Base-by-base conservation (phyloP, 176 grass and related monocot species). In the Secale cereale region DNA sequence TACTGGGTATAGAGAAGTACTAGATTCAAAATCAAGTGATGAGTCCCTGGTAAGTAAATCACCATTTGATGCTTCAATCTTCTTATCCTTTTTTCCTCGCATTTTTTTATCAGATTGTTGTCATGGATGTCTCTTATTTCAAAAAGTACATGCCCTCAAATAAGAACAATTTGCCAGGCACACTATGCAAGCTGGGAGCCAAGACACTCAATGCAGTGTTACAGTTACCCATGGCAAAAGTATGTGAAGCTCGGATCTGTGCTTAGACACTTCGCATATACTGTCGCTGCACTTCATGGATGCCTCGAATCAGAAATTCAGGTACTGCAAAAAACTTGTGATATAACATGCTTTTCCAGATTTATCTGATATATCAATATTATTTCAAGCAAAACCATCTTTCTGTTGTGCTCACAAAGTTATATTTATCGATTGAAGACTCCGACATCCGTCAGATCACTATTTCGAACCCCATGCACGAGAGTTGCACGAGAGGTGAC, bases 121-220 rank as follows among this genome's bases (percentile, higher is more conserved):
- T 27, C 39, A 61, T 35, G 3, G 8, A 63, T 41, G 60, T 62
- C 10, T 81, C 9, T 41, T 30, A 70, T 78, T 81, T 20, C 17
- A 15, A 35, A 39, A 46, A 25, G 45, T 40, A n/a, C 19, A 31
- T 52, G 48, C 20, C 2, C 37, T 41, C 25, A 83, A 22, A 41
- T 66, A 85, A 80, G 66, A 61, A 59, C 20, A 67, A 83, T 79
- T 87, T 33, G 3, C 11, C 90, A 98, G 96, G 96, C 93, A 87
- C 78, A 88, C 20, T 98, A 94, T 86, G 96, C 93, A 82, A 95
- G 96, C 86, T 98, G 96, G 96, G 96, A 98, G 75, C 96, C 96
- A 52, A 91, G 93, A 80, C 93, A 98, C 81, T 92, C 96, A 1
- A 92, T 81, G 88, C 91, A 91, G 59, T 95, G 96, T 40, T 92